These are phyloP conservation scores for Umbelopsis isabellina DNA, from an alignment of 192 early-diverging fungal genomes.

Conservation along the genomic window DNA sequence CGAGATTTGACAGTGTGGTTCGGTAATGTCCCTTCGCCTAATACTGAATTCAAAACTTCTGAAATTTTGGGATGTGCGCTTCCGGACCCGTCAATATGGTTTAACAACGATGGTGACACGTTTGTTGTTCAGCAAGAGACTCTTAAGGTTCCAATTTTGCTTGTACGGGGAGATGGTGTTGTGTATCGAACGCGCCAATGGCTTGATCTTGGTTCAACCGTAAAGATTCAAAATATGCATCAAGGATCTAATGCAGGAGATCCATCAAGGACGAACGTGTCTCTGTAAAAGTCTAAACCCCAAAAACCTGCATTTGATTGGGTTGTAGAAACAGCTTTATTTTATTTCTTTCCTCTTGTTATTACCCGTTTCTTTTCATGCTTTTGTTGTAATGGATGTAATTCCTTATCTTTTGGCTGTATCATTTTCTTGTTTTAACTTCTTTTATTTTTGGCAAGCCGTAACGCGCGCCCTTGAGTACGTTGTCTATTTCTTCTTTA, in stretches of 20 bases:
- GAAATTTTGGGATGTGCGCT: not conserved
- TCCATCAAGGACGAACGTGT: constrained; percentile 4
- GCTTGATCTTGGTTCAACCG: constrained; percentile 16
- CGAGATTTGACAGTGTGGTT: constrained; percentile 72
- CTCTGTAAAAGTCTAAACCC: constrained; percentile 21
- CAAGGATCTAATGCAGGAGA: constrained; percentile 22
- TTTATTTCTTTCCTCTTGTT: constrained; percentile 4
- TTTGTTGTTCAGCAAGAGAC: not conserved
- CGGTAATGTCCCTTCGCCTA: constrained; percentile 28
- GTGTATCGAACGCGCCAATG: constrained; percentile 26
- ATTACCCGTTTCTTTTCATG: not conserved
- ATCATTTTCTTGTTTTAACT: not conserved
- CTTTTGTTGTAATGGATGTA: no score
- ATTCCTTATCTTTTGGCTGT: not conserved
- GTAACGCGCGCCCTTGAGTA: no score
- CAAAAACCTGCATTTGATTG: not conserved
- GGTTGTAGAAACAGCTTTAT: constrained; percentile 19
- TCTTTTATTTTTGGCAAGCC: not conserved
- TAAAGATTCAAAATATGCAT: constrained; percentile 11
- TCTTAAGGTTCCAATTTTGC: constrained; percentile 9
- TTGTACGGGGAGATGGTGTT: constrained; percentile 28
- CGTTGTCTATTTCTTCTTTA: not conserved
- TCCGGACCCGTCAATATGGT: not conserved
- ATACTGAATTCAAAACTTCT: constrained; percentile 21
- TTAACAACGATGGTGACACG: constrained; percentile 17